Conservation (phyloP, 2,329 filamentous ascomycete genomes). For the Alternaria sp. region DNA sequence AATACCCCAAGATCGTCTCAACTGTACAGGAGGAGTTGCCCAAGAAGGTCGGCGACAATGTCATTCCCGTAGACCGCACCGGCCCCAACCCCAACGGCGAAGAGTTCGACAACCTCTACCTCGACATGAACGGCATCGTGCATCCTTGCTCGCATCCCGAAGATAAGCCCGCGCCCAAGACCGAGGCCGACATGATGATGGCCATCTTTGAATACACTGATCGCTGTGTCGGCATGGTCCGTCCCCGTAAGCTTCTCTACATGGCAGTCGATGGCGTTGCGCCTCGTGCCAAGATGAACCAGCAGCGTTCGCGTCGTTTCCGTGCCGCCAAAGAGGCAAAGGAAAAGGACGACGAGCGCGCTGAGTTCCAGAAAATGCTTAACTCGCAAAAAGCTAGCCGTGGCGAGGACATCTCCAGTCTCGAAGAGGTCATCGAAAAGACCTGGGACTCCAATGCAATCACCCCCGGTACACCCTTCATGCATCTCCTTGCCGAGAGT, state of each 20-base stretch:
- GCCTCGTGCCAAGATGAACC: constrained; percentile 99
- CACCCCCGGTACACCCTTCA: constrained; percentile 96
- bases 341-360: constrained; percentile 91
- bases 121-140: constrained; percentile 99
- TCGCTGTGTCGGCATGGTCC: constrained; percentile 97
- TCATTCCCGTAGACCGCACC: constrained; percentile 84
- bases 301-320: constrained; percentile 95
- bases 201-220: constrained; percentile 99
- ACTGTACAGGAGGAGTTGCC: constrained; percentile 87
- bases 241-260: constrained; percentile 93
- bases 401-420: constrained; percentile 62
- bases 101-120: constrained; percentile 96
- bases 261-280: constrained; percentile 98
- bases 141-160: constrained; percentile 98
- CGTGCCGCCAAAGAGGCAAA: constrained; percentile 91
- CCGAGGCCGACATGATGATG: constrained; percentile 99
- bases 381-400: constrained; percentile 70
- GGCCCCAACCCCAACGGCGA: constrained; percentile 93
- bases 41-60: constrained; percentile 79
- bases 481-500: constrained; percentile 91
- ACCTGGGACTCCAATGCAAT: constrained; percentile 91
- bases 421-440: constrained; percentile 75
- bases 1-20: constrained; percentile 97
- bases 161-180: constrained; percentile 85
- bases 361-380: constrained; percentile 83